Percentiles rank a stretch among this genome's conserved stretches.
These are phyloP conservation scores for Capsicum chinense DNA, from an alignment of 257 asterid genomes.

Conservation along the genomic window DNA sequence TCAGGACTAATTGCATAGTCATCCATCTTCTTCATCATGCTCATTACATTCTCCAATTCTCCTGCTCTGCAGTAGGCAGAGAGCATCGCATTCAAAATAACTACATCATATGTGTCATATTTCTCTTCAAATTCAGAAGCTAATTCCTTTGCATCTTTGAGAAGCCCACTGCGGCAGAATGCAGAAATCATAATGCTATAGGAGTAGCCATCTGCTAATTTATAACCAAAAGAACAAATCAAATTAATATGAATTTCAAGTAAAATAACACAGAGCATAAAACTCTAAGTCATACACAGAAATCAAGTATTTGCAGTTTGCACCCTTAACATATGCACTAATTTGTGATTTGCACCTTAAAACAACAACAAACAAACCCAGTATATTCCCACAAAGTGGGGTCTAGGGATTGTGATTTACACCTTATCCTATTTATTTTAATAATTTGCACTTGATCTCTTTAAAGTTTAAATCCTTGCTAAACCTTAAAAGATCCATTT, in stretches of 20 bases:
- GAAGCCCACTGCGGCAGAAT: conserved; percentile 70
- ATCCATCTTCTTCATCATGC: conserved; percentile 93
- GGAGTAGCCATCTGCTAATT: conserved; percentile 81
- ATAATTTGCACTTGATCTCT: neutral
- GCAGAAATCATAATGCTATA: conserved; percentile 96
- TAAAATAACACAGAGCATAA: neutral
- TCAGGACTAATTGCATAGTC: conserved; percentile 82
- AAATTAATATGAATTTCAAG: conserved; percentile 32
- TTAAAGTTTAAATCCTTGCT: neutral
- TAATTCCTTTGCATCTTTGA: conserved; percentile 86
- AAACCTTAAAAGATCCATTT: neutral
- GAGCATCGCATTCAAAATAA: conserved; percentile 87
- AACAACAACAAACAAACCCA: too few species aligned
- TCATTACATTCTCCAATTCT: conserved; percentile 96
- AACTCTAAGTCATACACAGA: neutral
- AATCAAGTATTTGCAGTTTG: neutral
- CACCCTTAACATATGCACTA: neutral
- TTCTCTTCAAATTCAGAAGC: conserved; percentile 79
- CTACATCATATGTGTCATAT: conserved; percentile 85
- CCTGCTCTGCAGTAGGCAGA: conserved; percentile 91
- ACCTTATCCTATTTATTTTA: neutral
- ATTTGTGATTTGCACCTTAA: neutral
- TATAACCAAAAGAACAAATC: conserved; percentile 31
- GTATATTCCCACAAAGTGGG: too few species aligned
- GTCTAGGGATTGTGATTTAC: neutral